Evolutionary conservation across 495 filamentous ascomycete genomes (phyloP).

Genomic region (Neurospora africana): DNA sequence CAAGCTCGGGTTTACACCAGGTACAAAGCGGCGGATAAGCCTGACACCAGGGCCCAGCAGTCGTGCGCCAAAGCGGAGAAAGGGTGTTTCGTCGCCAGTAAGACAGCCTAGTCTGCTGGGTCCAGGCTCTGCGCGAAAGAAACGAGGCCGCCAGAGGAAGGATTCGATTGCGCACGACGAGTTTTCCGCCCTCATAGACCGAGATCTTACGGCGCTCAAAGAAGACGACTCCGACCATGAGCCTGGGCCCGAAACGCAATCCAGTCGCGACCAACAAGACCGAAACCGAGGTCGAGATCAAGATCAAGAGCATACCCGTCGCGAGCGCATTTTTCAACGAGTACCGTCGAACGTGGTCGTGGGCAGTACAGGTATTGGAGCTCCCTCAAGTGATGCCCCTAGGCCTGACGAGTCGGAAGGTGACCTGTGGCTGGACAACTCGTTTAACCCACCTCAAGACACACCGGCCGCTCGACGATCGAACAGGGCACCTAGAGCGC

Average conservation of each 20-base stretch:
- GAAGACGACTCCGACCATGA: neutral
- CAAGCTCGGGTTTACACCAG: neutral
- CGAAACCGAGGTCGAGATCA: neutral
- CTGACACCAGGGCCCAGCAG: slow-evolving; percentile 12
- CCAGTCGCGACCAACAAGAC: neutral
- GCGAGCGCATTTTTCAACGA: neutral
- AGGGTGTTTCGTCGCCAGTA: slow-evolving; percentile 4
- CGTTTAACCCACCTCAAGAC: neutral
- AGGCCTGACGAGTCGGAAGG: neutral
- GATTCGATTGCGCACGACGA: slow-evolving; percentile 9
- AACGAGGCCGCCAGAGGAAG: slow-evolving; percentile 23
- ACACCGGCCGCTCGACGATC: neutral
- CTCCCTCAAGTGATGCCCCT: neutral
- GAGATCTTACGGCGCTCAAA: slow-evolving; percentile 6
- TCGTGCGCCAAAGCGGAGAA: slow-evolving; percentile 20
- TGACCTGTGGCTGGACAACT: neutral
- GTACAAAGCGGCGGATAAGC: slow-evolving; percentile 2
- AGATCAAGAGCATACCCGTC: neutral
- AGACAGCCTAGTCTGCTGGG: slow-evolving; percentile 9
- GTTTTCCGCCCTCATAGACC: slow-evolving; percentile 5
- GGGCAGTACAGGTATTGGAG: neutral
- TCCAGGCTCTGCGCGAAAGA: slow-evolving; percentile 14
- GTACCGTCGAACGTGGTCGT: neutral
- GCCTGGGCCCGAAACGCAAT: neutral
- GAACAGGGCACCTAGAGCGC: neutral